Base-by-base conservation (phyloP, 768 basidiomycete species). In the Candolleomyces efflorescens region DNA sequence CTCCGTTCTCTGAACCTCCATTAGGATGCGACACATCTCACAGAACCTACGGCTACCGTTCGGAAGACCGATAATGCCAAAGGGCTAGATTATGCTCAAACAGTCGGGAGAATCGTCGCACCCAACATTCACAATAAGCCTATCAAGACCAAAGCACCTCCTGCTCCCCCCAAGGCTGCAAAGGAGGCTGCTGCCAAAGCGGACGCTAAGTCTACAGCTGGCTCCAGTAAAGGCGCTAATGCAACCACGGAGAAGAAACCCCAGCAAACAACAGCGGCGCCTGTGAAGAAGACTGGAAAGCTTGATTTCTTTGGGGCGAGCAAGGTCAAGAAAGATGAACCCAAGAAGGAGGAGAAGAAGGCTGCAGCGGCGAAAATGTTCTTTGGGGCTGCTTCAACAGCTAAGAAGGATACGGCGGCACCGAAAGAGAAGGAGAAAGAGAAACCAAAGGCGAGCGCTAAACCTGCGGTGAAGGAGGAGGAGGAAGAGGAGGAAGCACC, bases 91-190 rank as follows among this genome's bases (percentile, higher is more conserved):
- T 70, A 77, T 54, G 73, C 74, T 13, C 47, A 64, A 10, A 68
- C 63, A 13, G 70, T 82, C 7, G 86, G 86, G 0, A 83, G 78
- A 62, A 71, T 85, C 10, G 59, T 68, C 24, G 64, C 64, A 13
- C 59, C 60, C 32, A 68, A 64, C 17, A 78, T 85, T 11, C 74
- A 79, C 72, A 85, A 84, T 20, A 46, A 62, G 58, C 48, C n/a
- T 23, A 43, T 60, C 26, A 18, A 22, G 18, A 20, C 27, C n/a
- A 44, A 45, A 12, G 20, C 32, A 32, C 15, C 22, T 50, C 44
- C 23, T n/a, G 24, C 27, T 26, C 24, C 50, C 56, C 23, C 20
- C 11, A 55, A 38, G 11, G 26, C 56, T 18, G 36, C 27, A 4
- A 53, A 65, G 66, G 59, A 63, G 49, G 64, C 65, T 39, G 59